Conservation (phyloP, 495 filamentous ascomycete genomes). For the Penicillium lividum region DNA sequence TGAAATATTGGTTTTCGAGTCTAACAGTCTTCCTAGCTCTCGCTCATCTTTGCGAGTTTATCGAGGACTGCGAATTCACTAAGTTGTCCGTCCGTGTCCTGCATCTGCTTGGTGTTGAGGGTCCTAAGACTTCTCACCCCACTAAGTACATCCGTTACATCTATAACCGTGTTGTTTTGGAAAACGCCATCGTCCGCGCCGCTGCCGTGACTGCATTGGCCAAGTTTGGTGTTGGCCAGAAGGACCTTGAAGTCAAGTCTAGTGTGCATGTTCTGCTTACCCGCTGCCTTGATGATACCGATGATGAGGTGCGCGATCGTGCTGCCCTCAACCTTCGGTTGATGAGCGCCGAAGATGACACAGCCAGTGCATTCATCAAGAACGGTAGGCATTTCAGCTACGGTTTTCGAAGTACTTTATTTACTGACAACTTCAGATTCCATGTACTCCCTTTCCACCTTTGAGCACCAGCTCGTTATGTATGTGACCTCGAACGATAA, state of each 20-base stretch:
- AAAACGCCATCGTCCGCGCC: constrained; percentile 94
- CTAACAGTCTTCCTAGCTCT: constrained; percentile 54
- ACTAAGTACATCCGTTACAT: constrained; percentile 99
- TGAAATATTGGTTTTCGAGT: neutral
- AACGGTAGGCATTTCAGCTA: constrained; percentile 63
- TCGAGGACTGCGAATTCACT: constrained; percentile 99
- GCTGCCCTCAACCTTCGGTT: constrained; percentile 89
- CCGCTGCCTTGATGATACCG: constrained; percentile 91
- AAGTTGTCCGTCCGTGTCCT: constrained; percentile 95
- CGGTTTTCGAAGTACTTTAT: neutral
- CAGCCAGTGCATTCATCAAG: constrained; percentile 82
- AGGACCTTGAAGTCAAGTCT: constrained; percentile 93
- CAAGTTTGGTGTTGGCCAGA: constrained; percentile 96
- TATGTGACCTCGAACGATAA: constrained; percentile 91
- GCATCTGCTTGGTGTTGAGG: constrained; percentile 90
- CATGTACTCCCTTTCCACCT: constrained; percentile 92
- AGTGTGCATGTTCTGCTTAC: constrained; percentile 92
- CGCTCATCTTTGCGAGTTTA: constrained; percentile 96
- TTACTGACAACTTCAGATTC: constrained; percentile 37
- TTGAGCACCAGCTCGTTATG: constrained; percentile 96
- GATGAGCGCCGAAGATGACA: constrained; percentile 82
- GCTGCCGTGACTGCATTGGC: constrained; percentile 94
- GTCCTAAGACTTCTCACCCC: constrained; percentile 90
- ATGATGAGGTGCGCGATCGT: constrained; percentile 96
- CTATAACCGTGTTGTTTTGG: constrained; percentile 96